Conservation (phyloP, 305 asterid species). For the Caryopteris hybrid region DNA sequence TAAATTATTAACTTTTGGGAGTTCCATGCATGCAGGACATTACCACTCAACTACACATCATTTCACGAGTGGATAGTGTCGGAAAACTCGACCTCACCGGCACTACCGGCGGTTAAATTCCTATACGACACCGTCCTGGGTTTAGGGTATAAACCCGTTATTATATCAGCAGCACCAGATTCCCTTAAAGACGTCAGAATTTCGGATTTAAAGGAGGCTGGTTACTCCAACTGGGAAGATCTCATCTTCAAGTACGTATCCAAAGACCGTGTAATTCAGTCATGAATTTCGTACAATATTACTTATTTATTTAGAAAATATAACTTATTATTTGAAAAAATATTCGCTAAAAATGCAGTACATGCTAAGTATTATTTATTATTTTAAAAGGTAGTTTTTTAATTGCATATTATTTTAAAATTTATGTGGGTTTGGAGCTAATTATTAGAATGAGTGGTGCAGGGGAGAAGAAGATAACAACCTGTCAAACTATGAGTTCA, state of each 20-base stretch:
- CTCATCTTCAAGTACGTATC: neutral
- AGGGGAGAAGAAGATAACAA: neutral
- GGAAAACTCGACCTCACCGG: neutral
- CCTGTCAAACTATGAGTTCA: neutral
- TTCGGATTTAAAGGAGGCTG: neutral
- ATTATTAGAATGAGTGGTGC: neutral
- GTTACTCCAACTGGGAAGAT: neutral
- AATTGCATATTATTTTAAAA: too few species aligned
- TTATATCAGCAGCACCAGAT: neutral
- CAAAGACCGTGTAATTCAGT: too few species aligned
- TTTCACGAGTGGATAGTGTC: neutral
- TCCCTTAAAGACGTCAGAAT: neutral
- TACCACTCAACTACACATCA: neutral
- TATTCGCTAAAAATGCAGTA: too few species aligned
- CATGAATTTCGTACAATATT: too few species aligned
- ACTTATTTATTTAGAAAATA: too few species aligned
- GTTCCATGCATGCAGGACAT: neutral
- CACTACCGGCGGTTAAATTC: neutral
- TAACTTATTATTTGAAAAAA: too few species aligned
- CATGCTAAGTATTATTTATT: too few species aligned
- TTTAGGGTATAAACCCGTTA: neutral
- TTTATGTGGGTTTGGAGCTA: neutral
- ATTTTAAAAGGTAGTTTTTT: too few species aligned
- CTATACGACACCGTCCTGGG: neutral
- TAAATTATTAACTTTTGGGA: too few species aligned